These are phyloP conservation scores for Salix arbutifolia DNA, from an alignment of 345 rosid genomes.

Conservation along the genomic window DNA sequence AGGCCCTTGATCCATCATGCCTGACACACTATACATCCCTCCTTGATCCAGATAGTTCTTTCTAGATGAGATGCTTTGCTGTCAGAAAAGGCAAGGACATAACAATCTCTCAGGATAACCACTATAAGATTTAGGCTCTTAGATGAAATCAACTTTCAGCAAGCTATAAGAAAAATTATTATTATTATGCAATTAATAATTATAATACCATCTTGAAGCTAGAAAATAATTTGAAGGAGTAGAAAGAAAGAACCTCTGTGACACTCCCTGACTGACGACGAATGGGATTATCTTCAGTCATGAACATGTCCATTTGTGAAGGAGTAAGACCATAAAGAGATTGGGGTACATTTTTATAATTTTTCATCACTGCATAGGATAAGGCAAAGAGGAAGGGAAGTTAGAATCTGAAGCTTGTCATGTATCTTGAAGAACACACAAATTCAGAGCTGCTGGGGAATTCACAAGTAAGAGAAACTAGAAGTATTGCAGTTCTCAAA, in stretches of 20 bases:
- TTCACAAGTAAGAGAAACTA: background rate
- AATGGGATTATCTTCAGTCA: slow-evolving; percentile 74
- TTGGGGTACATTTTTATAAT: slow-evolving; percentile 71
- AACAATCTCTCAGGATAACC: background rate
- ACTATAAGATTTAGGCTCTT: background rate
- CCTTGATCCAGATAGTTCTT: slow-evolving; percentile 54
- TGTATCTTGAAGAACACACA: background rate
- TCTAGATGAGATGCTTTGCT: slow-evolving; percentile 81
- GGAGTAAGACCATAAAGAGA: slow-evolving; percentile 77
- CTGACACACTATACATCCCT: slow-evolving; percentile 60
- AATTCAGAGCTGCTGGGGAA: background rate
- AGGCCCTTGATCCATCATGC: slow-evolving; percentile 36
- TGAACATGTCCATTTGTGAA: slow-evolving; percentile 86
- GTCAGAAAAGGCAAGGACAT: slow-evolving; percentile 1
- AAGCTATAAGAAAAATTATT: background rate
- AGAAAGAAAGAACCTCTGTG: slow-evolving; percentile 53
- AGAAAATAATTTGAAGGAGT: slow-evolving; percentile 8
- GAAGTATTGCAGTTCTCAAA: background rate
- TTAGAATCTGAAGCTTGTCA: background rate
- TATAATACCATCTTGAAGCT: background rate
- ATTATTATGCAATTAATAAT: background rate
- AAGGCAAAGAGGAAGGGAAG: slow-evolving; percentile 2
- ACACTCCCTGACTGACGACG: slow-evolving; percentile 60
- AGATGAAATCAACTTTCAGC: background rate
- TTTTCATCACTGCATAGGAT: slow-evolving; percentile 59